Conservation (phyloP, 441 rosid genomes). For the Brassica hybrid region DNA sequence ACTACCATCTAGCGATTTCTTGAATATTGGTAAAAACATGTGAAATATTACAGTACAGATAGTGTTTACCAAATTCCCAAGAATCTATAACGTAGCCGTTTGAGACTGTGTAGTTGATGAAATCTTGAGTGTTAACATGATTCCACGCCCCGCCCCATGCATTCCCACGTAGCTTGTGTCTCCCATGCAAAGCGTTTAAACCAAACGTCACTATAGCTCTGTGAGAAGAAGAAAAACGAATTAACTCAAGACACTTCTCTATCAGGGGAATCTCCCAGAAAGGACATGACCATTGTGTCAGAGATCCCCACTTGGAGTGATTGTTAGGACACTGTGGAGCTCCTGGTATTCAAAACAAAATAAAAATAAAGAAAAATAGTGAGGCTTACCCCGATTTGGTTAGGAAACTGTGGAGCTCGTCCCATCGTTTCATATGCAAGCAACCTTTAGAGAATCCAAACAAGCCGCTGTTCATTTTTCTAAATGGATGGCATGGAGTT, state of each 20-base stretch:
- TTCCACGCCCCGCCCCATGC: slow-evolving; percentile 94
- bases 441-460: slow-evolving; percentile 97
- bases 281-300: no score
- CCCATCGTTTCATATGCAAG: slow-evolving; percentile 92
- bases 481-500: slow-evolving; percentile 79
- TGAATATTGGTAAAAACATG: not conserved
- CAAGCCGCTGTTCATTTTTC: slow-evolving; percentile 62
- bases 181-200: slow-evolving; percentile 88
- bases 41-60: not conserved
- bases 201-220: slow-evolving; percentile 87
- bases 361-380: no score
- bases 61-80: slow-evolving; percentile 90
- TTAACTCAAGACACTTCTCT: not conserved
- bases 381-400: slow-evolving; percentile 62
- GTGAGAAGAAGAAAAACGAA: not conserved
- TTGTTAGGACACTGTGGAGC: no score
- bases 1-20: not conserved
- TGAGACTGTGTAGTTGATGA: slow-evolving; percentile 79
- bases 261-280: no score
- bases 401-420: slow-evolving; percentile 70
- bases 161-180: slow-evolving; percentile 58
- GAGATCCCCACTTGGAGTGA: no score
- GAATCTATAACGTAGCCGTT: slow-evolving; percentile 85
- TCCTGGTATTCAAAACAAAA: no score
- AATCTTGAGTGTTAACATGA: slow-evolving; percentile 70